phyloP scores from a whole-genome alignment of 345 rosid species.

The Pseudoturritis turrita region DNA sequence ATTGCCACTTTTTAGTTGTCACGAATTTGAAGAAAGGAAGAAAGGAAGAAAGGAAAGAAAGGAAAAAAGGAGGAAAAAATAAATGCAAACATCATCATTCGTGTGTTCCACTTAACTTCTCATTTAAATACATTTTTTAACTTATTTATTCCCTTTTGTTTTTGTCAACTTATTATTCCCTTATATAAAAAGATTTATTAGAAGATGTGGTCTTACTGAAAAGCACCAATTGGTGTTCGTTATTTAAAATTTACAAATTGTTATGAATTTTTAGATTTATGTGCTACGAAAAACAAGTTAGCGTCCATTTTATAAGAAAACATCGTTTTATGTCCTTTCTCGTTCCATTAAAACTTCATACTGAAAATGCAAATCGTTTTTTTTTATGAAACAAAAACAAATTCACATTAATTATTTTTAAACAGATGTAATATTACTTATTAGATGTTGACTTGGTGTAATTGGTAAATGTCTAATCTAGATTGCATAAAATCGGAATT shows the following conservation, averaged over 20 bases:
- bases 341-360: neutral
- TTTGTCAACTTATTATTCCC: neutral
- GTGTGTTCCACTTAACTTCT: slow-evolving; percentile 12
- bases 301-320: neutral
- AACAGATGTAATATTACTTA: neutral
- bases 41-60: too few relatives aligned
- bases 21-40: slow-evolving; percentile 11
- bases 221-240: neutral
- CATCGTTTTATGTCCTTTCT: neutral
- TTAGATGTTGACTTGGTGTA: neutral
- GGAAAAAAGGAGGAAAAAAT: neutral
- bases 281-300: too few relatives aligned
- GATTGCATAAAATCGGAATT: too few relatives aligned
- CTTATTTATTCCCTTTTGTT: neutral
- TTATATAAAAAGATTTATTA: neutral
- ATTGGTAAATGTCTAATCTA: too few relatives aligned
- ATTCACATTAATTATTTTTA: neutral
- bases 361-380: neutral
- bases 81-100: slow-evolving; percentile 24
- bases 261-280: neutral
- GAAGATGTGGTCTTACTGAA: neutral
- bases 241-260: neutral
- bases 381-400: neutral
- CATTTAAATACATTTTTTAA: neutral
- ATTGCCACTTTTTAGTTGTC: slow-evolving; percentile 26